These are phyloP conservation scores for Cladophialophora psammophila DNA, from an alignment of 2,329 filamentous ascomycete genomes.

Conservation along the genomic window DNA sequence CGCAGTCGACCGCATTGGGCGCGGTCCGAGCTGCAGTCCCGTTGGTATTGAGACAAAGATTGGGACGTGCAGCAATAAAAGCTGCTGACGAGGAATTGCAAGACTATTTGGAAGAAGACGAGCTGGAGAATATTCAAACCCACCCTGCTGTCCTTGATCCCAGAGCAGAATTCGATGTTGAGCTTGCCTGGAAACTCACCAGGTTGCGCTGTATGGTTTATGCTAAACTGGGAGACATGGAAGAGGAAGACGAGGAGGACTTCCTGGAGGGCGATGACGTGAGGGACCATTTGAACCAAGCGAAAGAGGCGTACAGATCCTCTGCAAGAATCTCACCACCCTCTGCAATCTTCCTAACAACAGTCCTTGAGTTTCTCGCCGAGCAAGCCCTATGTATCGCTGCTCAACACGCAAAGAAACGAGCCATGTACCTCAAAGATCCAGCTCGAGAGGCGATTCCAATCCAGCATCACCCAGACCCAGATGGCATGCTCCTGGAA, in stretches of 20 bases:
- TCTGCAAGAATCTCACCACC: slow-evolving; percentile 79
- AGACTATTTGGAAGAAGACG: slow-evolving; percentile 82
- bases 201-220: slow-evolving; percentile 97
- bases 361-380: slow-evolving; percentile 90
- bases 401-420: slow-evolving; percentile 80
- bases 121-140: slow-evolving; percentile 69
- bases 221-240: slow-evolving; percentile 92
- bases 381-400: slow-evolving; percentile 90
- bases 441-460: slow-evolving; percentile 62
- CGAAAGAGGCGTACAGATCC: slow-evolving; percentile 62
- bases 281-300: slow-evolving; percentile 46
- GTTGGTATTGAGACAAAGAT: slow-evolving; percentile 86
- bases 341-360: slow-evolving; percentile 94
- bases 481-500: slow-evolving; percentile 78
- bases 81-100: slow-evolving; percentile 85
- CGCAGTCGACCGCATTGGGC: slow-evolving; percentile 77
- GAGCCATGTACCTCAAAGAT: slow-evolving; percentile 57
- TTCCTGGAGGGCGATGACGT: slow-evolving; percentile 83
- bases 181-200: slow-evolving; percentile 91
- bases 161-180: slow-evolving; percentile 77
- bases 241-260: slow-evolving; percentile 95
- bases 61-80: slow-evolving; percentile 83
- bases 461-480: slow-evolving; percentile 55
- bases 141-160: slow-evolving; percentile 61
- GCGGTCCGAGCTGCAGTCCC: slow-evolving; percentile 80